phyloP scores from a whole-genome alignment of 257 asterid genomes.

The Craterostigma plantagineum region DNA sequence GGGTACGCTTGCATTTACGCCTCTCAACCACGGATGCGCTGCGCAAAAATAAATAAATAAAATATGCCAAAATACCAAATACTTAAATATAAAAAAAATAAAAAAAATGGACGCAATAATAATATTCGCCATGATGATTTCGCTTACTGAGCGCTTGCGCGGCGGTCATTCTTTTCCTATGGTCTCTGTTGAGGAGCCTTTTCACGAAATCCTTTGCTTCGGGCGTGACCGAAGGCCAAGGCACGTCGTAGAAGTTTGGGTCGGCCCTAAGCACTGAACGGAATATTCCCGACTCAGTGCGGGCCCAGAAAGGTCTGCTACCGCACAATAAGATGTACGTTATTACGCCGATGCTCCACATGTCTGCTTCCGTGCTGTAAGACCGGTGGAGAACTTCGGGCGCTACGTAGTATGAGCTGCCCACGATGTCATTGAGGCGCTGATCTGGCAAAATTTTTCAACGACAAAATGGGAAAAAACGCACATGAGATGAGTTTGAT shows the following conservation, averaged over 20 bases:
- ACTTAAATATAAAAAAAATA: too few species aligned
- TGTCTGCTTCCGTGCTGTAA: slow-evolving; percentile 78
- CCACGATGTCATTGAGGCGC: slow-evolving; percentile 85
- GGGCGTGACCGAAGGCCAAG: slow-evolving; percentile 76
- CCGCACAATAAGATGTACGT: slow-evolving; percentile 90
- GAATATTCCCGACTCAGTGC: slow-evolving; percentile 92
- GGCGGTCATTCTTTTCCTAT: slow-evolving; percentile 88
- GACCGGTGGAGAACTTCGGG: slow-evolving; percentile 98
- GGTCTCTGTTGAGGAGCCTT: slow-evolving; percentile 80
- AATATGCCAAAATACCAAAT: too few species aligned
- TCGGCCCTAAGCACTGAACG: slow-evolving; percentile 94
- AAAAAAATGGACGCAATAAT: too few species aligned
- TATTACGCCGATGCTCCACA: slow-evolving; percentile 89
- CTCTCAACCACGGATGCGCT: slow-evolving; percentile 94
- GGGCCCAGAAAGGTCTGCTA: slow-evolving; percentile 98
- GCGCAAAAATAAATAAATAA: too few species aligned
- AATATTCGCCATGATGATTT: too few species aligned
- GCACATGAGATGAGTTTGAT: too few species aligned
- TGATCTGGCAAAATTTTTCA: too few species aligned
- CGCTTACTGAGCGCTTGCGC: slow-evolving; percentile 77
- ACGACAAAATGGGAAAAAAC: too few species aligned
- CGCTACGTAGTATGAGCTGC: slow-evolving; percentile 93
- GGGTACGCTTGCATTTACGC: slow-evolving; percentile 38
- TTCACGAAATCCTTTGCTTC: slow-evolving; percentile 90
- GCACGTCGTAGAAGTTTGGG: slow-evolving; percentile 84